A percentile compares a stretch with the other conserved stretches of the same genome.
These are phyloP conservation scores for Stephania cephalantha DNA, from an alignment of 164 flowering plant genomes.

Conservation along the genomic window DNA sequence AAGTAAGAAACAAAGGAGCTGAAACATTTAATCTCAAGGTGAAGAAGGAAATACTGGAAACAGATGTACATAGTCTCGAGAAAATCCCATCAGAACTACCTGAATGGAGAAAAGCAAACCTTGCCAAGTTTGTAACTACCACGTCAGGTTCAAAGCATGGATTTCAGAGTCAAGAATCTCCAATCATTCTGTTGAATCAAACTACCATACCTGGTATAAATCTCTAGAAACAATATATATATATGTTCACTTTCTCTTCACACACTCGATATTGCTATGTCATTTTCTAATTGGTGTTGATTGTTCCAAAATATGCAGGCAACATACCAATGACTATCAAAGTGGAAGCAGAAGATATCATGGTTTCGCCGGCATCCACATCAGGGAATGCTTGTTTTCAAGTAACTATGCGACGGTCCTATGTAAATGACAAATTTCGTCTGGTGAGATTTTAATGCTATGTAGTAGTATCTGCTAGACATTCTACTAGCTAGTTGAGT, in stretches of 20 bases:
- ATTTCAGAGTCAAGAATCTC: neutral
- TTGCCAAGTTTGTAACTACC: neutral
- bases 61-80: neutral
- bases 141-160: neutral
- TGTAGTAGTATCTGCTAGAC: no score
- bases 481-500: neutral
- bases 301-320: neutral
- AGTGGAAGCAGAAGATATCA: neutral
- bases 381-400: constrained; percentile 19
- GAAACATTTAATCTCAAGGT: neutral
- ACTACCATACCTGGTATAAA: neutral
- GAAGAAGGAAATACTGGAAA: neutral
- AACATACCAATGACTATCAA: no score
- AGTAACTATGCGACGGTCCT: constrained; percentile 16
- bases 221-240: no score
- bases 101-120: neutral
- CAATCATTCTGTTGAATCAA: neutral
- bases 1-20: no score
- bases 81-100: neutral
- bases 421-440: neutral
- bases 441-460: neutral
- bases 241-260: no score
- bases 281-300: neutral
- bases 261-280: neutral
- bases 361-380: constrained; percentile 13